A percentile compares a stretch with the other conserved stretches of the same genome.
phyloP scores from a whole-genome alignment of 2,329 filamentous ascomycete species.

The Sporothrix pallida region DNA sequence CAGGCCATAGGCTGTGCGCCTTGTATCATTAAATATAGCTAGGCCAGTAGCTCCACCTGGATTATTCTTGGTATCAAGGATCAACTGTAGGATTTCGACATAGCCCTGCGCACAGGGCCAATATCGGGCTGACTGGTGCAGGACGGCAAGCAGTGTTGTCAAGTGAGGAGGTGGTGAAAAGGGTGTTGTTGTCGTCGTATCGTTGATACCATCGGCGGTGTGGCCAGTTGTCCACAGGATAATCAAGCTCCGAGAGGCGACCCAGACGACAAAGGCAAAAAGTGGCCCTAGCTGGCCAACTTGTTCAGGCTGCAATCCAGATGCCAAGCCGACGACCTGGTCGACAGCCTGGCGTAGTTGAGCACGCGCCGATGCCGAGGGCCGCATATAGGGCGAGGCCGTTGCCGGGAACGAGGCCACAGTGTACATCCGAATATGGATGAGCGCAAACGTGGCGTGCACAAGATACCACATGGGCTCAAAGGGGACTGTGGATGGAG shows the following conservation, averaged over 20 bases:
- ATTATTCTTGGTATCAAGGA: conserved; percentile 34
- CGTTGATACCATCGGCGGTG: not conserved
- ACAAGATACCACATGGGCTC: conserved; percentile 31
- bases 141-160: conserved; percentile 25
- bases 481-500: not conserved
- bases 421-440: conserved; percentile 36
- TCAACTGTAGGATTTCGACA: conserved; percentile 34
- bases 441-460: conserved; percentile 31
- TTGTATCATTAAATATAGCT: conserved; percentile 33
- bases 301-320: conserved; percentile 19
- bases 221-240: conserved; percentile 34
- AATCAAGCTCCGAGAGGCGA: conserved; percentile 29
- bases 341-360: conserved; percentile 31
- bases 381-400: conserved; percentile 34
- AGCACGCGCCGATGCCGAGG: conserved; percentile 30
- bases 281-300: conserved; percentile 30
- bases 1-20: conserved; percentile 33
- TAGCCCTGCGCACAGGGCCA: conserved; percentile 35
- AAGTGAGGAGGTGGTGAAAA: conserved; percentile 25
- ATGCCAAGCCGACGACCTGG: conserved; percentile 26
- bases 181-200: not conserved
- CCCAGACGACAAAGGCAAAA: conserved; percentile 36
- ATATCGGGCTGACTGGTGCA: conserved; percentile 27
- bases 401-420: conserved; percentile 35
- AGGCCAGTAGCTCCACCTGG: conserved; percentile 32